Conservation (phyloP, 2,329 filamentous ascomycete genomes). For the Cyclaneusma minus region DNA sequence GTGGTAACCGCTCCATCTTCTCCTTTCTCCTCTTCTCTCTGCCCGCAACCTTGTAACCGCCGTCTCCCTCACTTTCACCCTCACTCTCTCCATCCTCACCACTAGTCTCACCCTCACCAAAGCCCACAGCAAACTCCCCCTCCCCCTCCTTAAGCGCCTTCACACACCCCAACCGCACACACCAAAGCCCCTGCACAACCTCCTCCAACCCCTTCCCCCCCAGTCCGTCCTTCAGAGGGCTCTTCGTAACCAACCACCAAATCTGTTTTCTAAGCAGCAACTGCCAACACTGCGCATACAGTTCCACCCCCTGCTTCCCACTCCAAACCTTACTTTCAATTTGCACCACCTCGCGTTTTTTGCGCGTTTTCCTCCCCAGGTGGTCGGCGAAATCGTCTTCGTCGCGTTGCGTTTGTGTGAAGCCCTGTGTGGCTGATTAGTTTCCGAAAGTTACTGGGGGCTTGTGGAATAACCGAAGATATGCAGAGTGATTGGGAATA, state of each 20-base stretch:
- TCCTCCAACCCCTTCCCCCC: slow-evolving; percentile 56
- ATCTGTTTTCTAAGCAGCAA: slow-evolving; percentile 72
- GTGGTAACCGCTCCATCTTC: slow-evolving; percentile 30
- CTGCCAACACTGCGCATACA: slow-evolving; percentile 77
- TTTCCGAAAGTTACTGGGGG: slow-evolving; percentile 3
- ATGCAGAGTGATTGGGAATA: slow-evolving; percentile 2
- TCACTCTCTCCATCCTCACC: slow-evolving; percentile 9
- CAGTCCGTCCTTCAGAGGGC: slow-evolving; percentile 52
- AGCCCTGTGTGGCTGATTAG: slow-evolving; percentile 12
- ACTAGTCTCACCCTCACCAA: slow-evolving; percentile 14
- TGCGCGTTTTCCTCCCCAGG: slow-evolving; percentile 36
- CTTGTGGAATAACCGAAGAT: slow-evolving; percentile 6
- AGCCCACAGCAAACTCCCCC: no score
- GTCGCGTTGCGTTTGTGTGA: slow-evolving; percentile 35
- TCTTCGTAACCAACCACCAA: slow-evolving; percentile 51
- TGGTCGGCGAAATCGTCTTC: slow-evolving; percentile 52
- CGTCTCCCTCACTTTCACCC: slow-evolving; percentile 10
- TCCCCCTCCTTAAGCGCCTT: slow-evolving; percentile 22
- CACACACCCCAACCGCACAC: slow-evolving; percentile 31
- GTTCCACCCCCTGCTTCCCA: slow-evolving; percentile 54
- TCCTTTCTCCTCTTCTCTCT: slow-evolving; percentile 13
- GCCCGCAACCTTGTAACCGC: slow-evolving; percentile 17
- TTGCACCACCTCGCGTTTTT: slow-evolving; percentile 38
- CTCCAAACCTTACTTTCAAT: slow-evolving; percentile 38
- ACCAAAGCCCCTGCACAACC: slow-evolving; percentile 74